These are phyloP conservation scores for Byssochlamys sp. DNA, from an alignment of 2,329 filamentous ascomycete genomes.

Conservation along the genomic window DNA sequence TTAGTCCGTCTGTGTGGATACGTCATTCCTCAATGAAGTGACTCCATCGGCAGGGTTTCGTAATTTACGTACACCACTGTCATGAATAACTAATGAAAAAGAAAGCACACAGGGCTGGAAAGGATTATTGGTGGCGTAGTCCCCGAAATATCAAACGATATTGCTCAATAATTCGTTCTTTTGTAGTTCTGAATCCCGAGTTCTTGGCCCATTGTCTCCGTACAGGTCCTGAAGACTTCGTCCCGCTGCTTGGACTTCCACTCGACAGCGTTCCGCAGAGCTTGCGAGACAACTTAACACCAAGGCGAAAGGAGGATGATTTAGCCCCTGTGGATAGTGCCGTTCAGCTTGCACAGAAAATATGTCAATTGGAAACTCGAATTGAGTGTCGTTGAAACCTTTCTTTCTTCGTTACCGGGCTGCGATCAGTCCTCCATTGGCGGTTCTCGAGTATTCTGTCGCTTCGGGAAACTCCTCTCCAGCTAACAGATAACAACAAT, in stretches of 20 bases:
- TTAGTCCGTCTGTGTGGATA: background rate
- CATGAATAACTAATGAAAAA: background rate
- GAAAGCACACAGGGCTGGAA: background rate
- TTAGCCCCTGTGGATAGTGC: background rate
- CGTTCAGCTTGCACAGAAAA: background rate
- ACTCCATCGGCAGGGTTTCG: background rate
- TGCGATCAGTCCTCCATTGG: background rate
- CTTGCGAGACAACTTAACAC: background rate
- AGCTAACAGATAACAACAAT: background rate
- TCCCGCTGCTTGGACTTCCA: background rate
- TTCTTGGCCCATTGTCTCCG: background rate
- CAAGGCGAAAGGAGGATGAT: background rate
- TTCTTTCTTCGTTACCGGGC: background rate
- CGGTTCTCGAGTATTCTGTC: background rate
- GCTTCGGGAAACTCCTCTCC: background rate
- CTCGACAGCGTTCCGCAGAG: background rate
- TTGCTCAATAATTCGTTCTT: background rate
- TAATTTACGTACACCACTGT: background rate
- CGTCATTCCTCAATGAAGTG: background rate
- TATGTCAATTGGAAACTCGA: background rate
- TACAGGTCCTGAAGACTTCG: background rate
- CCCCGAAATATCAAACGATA: background rate
- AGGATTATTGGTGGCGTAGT: background rate
- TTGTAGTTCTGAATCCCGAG: background rate
- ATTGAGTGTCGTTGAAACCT: background rate